Evolutionary conservation across 371 early-diverging fungal species (phyloP).

Genomic region (Mortierella sp.): DNA sequence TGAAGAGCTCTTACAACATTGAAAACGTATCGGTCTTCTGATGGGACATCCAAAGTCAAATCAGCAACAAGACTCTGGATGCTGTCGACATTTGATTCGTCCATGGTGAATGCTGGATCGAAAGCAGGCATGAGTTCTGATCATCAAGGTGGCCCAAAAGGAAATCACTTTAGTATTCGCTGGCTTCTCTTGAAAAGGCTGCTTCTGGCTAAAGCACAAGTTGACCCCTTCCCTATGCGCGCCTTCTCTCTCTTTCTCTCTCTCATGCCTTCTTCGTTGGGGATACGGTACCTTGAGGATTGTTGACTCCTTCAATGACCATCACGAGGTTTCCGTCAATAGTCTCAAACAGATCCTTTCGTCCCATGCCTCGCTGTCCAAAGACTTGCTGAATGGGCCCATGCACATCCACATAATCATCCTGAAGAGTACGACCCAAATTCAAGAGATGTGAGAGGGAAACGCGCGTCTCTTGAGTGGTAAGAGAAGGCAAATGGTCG

Average conservation of each 20-base stretch:
- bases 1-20: conserved; percentile 29
- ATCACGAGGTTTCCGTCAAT: conserved; percentile 42
- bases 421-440: conserved; percentile 10
- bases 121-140: conserved; percentile 36
- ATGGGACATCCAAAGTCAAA: conserved; percentile 24
- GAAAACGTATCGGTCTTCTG: conserved; percentile 39
- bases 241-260: not conserved
- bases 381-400: conserved; percentile 49
- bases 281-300: conserved; percentile 20
- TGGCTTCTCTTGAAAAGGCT: too few relatives aligned
- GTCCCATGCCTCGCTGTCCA: conserved; percentile 31
- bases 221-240: not conserved
- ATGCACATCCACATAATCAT: conserved; percentile 19
- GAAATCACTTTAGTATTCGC: not conserved
- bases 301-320: conserved; percentile 44
- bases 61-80: conserved; percentile 39
- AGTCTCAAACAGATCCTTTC: conserved; percentile 40
- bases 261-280: not conserved
- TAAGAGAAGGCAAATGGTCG: conserved; percentile 15
- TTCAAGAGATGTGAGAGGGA: conserved; percentile 42
- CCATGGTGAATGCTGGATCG: conserved; percentile 31
- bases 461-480: conserved; percentile 47
- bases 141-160: not conserved
- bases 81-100: conserved; percentile 18
- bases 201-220: too few relatives aligned